These are phyloP conservation scores for Lotmaria passim DNA, from an alignment of 208 protist species.

Conservation along the genomic window DNA sequence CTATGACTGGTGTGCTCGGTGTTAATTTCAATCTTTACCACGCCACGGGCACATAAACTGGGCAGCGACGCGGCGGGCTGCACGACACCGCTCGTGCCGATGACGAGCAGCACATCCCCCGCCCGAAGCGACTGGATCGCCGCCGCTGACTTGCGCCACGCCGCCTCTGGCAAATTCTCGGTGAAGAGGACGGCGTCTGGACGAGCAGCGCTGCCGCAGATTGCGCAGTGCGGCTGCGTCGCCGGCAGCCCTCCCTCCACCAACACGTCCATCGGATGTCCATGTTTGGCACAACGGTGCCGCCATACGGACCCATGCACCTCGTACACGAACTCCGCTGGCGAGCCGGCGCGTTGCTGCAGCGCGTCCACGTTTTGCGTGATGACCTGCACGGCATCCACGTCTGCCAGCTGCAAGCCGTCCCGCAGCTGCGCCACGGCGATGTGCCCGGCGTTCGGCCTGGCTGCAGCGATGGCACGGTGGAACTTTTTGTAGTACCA, in stretches of 20 bases:
- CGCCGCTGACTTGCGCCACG: constrained; percentile 5
- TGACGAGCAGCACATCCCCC: constrained; percentile 32
- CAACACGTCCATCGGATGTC: constrained; percentile 27
- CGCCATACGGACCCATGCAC: constrained; percentile 51
- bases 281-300: constrained; percentile 33
- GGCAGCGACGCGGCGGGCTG: constrained; percentile 34
- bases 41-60: constrained; percentile 4
- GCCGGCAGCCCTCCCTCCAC: constrained; percentile 21
- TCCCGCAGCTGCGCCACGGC: constrained; percentile 29
- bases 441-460: constrained; percentile 46
- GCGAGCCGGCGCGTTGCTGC: constrained; percentile 45
- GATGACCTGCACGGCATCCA: constrained; percentile 33
- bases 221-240: constrained; percentile 22
- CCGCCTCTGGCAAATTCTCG: constrained; percentile 26
- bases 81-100: constrained; percentile 37
- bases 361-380: constrained; percentile 70
- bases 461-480: constrained; percentile 27
- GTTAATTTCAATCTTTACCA: constrained; percentile 40
- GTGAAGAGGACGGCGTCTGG: constrained; percentile 39
- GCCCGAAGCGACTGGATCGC: constrained; percentile 8
- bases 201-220: constrained; percentile 33
- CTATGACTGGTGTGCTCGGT: constrained; percentile 21
- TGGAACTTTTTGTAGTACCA: constrained; percentile 36
- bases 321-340: constrained; percentile 27
- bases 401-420: neutral